Evolutionary conservation across 1,284 basidiomycete species (phyloP), one percentile per base, ranked within the genome.

Genomic region (Puccinia triticina): DNA sequence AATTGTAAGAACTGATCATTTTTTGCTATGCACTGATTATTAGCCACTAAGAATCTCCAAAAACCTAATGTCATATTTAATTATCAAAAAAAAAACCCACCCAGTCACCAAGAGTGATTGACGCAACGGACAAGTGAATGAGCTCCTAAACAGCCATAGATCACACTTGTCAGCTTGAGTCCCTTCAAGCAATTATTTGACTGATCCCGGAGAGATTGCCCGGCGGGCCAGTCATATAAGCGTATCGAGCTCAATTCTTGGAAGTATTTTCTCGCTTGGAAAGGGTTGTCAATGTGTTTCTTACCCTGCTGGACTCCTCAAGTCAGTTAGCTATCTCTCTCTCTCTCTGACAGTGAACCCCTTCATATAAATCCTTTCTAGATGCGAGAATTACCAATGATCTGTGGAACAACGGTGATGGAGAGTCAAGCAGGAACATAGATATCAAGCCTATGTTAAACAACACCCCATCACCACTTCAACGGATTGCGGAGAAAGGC

Each of bases 401-500:
- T 21, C 7, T 43, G 40, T 43, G 40, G 29, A 34, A 40, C 4
- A 69, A 37, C n/a, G 53, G 71, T 16, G 71, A 48, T n/a, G 18
- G 43, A 21, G n/a, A 73, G n/a, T 73, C 71, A 7, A 53, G n/a
- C 53, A 32, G 48, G n/a, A n/a, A 29, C 37, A 8, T 50, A 21
- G 46, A 73, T 50, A 50, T 73, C 71, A 12, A 29, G 46, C 71
- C 71, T 2, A 73, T 73, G 71, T 29, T 73, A 50, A 46, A 73
- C 1, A 46, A 73, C 16, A n/a, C 66, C 21, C 71, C 46, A 50
- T 73, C 71, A 12, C 71, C 71, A 12, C 37, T 73, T 4, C 71
- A 73, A 73, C 43, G 71, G 26, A 73, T 73, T 8, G 46, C 46
- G 37, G 71, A 73, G 48, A 73, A 50, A 37, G 10, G 46, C 21